phyloP scores from a whole-genome alignment of 257 asterid species.

The Ajuga chamaepitys region DNA sequence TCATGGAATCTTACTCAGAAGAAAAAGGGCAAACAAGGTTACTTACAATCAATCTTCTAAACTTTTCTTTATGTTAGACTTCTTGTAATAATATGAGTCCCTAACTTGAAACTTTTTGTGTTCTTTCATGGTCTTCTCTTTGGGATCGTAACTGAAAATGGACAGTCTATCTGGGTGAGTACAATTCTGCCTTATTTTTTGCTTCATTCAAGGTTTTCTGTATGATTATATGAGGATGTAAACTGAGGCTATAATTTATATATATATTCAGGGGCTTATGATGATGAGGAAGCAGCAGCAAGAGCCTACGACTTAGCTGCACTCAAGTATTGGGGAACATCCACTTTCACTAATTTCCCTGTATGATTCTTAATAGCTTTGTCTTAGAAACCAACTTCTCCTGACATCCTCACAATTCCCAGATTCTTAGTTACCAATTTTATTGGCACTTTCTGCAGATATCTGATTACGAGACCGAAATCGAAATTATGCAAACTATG shows the following conservation, averaged over 20 bases:
- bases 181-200: background rate
- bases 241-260: background rate
- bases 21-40: slow-evolving; percentile 54
- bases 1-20: slow-evolving; percentile 49
- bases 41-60: background rate
- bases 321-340: slow-evolving; percentile 50
- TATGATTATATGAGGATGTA: background rate
- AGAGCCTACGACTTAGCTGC: slow-evolving; percentile 54
- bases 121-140: slow-evolving; percentile 11
- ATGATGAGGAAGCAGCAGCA: slow-evolving; percentile 55
- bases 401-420: background rate
- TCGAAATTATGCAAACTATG: slow-evolving; percentile 37
- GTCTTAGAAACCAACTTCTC: background rate
- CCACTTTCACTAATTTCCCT: slow-evolving; percentile 45
- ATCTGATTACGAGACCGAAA: slow-evolving; percentile 38
- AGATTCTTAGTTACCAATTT: background rate
- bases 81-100: background rate
- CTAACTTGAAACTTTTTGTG: slow-evolving; percentile 17
- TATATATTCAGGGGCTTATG: slow-evolving; percentile 38
- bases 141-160: slow-evolving; percentile 7
- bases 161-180: slow-evolving; percentile 58
- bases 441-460: slow-evolving; percentile 19
- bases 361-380: slow-evolving; percentile 21
- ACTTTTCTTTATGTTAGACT: background rate
- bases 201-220: background rate